Evolutionary conservation across 257 asterid genomes (phyloP), one percentile per base, ranked within the genome.

Genomic region (Solanum bukasovii): DNA sequence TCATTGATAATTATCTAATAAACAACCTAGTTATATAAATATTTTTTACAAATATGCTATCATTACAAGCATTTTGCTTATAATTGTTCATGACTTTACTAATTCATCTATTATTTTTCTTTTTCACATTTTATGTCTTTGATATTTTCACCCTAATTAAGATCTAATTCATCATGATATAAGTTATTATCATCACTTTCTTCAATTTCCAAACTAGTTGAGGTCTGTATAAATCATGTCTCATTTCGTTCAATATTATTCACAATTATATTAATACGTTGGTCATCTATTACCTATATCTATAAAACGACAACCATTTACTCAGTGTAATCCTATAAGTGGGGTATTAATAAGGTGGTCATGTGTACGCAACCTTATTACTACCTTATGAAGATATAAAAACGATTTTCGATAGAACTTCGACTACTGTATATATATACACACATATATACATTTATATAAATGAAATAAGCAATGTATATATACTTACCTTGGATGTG

Each of bases 401-500:
- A 5, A 23, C 3, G 8, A 4, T 61, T 61, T 61, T 2, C 2
- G 11, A 61, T 61, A 25, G 9, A 2, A 10, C 65, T 18, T 56
- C 1, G n/a, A 56, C 1, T 56, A 6, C 59, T 21, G 4, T 7
- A 46, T 52, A 9, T 52, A 3, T 52, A 52, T 18, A 7, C 3
- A 18, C 65, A 56, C 63, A 56, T 56, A 18, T 56, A 56, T 18
- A 56, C 65, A 56, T 56, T 20, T 56, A 56, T 56, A 20, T 20
- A 56, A 56, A 56, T 56, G 25, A 56, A 56, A 20, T 2, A 3
- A 56, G 65, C 25, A 56, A 56, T 18, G 11, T 1, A 7, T 18
- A 59, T 27, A 27, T 84, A 44, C 75, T 83, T 93, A 96, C 99
- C 98, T 94, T 29, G 98, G 98, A 87, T 96, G 98, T 14, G 90